These are phyloP conservation scores for Apiospora kogelbergensis DNA, from an alignment of 2,329 filamentous ascomycete species.

Conservation along the genomic window DNA sequence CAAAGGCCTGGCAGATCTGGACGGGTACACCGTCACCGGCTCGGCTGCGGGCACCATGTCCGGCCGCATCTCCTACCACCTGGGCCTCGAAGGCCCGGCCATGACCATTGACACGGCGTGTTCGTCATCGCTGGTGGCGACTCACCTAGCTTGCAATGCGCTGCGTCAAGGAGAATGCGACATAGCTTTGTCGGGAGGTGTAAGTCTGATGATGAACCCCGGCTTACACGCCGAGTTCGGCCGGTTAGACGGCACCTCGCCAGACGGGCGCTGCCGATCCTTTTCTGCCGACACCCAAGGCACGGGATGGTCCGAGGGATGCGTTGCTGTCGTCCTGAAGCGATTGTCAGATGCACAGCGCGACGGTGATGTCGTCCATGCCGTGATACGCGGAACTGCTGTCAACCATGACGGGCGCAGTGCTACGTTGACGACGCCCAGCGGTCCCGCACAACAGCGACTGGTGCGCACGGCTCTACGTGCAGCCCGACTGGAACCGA, in stretches of 20 bases:
- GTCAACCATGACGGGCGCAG: constrained; percentile 23
- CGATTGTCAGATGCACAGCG: constrained; percentile 22
- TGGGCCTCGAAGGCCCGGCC: constrained; percentile 27
- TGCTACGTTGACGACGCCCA: constrained; percentile 20
- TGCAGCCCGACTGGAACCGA: constrained; percentile 18
- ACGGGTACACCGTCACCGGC: constrained; percentile 28
- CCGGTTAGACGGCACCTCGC: constrained; percentile 18
- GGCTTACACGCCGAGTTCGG: constrained; percentile 23
- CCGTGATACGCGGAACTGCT: constrained; percentile 21
- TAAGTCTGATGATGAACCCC: constrained; percentile 21
- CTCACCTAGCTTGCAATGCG: constrained; percentile 22
- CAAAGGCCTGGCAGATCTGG: constrained; percentile 19
- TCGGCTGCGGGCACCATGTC: constrained; percentile 24
- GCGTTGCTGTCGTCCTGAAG: constrained; percentile 17
- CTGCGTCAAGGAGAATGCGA: constrained; percentile 23
- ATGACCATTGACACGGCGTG: constrained; percentile 29
- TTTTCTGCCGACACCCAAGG: constrained; percentile 21
- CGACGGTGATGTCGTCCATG: constrained; percentile 21
- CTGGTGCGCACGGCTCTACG: constrained; percentile 24
- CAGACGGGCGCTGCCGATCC: constrained; percentile 20
- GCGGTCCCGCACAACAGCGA: constrained; percentile 23
- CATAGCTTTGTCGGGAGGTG: constrained; percentile 20
- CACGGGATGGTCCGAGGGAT: constrained; percentile 21
- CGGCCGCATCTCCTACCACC: constrained; percentile 25
- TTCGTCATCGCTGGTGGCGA: constrained; percentile 22